Percentiles rank a stretch among this genome's conserved stretches.
These are phyloP conservation scores for Trypanosoma brucei DNA, from an alignment of 208 protist genomes.

Conservation along the genomic window DNA sequence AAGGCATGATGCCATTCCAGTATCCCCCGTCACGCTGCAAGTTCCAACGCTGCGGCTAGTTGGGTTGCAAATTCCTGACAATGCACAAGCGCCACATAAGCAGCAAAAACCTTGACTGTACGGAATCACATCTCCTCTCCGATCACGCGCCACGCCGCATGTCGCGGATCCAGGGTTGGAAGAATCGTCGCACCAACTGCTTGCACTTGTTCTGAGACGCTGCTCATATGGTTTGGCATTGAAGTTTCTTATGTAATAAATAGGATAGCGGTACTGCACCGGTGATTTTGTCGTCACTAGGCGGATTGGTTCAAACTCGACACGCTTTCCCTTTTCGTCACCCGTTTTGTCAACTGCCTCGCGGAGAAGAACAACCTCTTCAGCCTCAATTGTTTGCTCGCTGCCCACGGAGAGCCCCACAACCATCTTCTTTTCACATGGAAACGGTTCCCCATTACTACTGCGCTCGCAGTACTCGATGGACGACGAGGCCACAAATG, in stretches of 20 bases:
- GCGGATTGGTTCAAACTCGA: constrained; percentile 54
- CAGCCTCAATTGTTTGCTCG: constrained; percentile 45
- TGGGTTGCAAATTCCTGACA: constrained; percentile 54
- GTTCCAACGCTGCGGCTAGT: constrained; percentile 38
- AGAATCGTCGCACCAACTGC: constrained; percentile 60
- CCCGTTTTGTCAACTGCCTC: constrained; percentile 42
- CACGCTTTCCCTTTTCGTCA: constrained; percentile 14
- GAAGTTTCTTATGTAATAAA: constrained; percentile 80
- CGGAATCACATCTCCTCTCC: constrained; percentile 36
- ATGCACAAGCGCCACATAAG: constrained; percentile 59
- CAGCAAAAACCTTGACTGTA: constrained; percentile 89
- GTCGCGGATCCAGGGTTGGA: constrained; percentile 41
- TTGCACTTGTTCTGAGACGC: constrained; percentile 35
- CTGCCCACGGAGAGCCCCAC: constrained; percentile 68
- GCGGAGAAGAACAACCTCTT: constrained; percentile 59
- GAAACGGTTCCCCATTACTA: constrained; percentile 25
- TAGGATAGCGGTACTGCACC: constrained; percentile 74
- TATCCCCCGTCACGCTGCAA: constrained; percentile 58
- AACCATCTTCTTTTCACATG: constrained; percentile 76
- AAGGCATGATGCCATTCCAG: constrained; percentile 73
- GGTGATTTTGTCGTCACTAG: constrained; percentile 55
- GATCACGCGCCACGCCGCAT: constrained; percentile 59
- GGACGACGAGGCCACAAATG: constrained; percentile 52
- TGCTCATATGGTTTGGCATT: constrained; percentile 84
- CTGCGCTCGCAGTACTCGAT: constrained; percentile 70